Percentiles rank a stretch among this genome's conserved stretches.
Conservation (phyloP, 208 protist genomes). For the Naegleria fowleri region DNA sequence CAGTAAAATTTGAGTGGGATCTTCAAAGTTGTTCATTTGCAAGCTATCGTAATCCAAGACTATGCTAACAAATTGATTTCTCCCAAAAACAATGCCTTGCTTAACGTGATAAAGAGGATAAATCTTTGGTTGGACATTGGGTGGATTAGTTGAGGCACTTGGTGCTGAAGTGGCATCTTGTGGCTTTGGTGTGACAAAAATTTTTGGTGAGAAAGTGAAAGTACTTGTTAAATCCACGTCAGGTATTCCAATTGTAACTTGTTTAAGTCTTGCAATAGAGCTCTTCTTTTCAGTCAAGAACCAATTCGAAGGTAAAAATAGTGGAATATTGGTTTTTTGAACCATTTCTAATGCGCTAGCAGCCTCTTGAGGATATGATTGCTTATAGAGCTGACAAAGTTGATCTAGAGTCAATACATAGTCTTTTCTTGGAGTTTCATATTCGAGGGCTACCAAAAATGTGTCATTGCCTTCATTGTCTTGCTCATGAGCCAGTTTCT, state of each 20-base stretch:
- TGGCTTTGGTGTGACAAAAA: not conserved
- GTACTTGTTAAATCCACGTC: not conserved
- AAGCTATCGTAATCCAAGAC: not conserved
- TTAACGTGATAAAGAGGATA: not conserved
- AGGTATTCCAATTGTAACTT: not conserved
- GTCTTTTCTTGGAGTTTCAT: slow-evolving; percentile 4
- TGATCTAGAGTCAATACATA: not conserved
- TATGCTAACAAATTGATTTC: not conserved
- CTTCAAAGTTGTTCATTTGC: not conserved
- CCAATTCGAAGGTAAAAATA: not conserved
- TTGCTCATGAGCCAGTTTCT: not conserved
- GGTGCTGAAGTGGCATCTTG: not conserved
- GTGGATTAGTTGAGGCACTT: not conserved
- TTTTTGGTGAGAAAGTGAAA: not conserved
- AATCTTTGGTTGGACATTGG: not conserved
- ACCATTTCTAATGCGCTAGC: not conserved
- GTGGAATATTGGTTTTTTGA: not conserved
- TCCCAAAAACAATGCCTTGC: not conserved
- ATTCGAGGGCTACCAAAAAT: not conserved
- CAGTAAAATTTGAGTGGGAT: not conserved
- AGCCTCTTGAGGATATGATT: not conserved
- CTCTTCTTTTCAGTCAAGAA: not conserved
- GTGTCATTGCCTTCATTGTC: not conserved
- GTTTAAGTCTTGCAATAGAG: not conserved
- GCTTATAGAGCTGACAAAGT: not conserved